phyloP scores from a whole-genome alignment of 352 stramenopile species.

The Phytophthora macrochlamydospora region DNA sequence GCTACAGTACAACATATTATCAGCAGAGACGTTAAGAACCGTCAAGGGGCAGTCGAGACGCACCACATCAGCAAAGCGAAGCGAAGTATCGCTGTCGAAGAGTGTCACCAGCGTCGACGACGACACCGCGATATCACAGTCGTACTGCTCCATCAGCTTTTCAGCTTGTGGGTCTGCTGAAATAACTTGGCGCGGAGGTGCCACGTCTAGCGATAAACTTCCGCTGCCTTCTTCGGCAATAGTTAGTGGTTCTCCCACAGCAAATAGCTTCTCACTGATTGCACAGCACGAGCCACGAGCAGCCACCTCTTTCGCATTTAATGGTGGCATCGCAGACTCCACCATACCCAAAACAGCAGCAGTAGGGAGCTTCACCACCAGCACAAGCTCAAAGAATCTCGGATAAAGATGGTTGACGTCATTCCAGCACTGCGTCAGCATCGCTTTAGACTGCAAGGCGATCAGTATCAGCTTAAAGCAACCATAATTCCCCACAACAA shows the following conservation, averaged over 20 bases:
- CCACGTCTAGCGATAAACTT: slow-evolving; percentile 17
- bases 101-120: slow-evolving; percentile 71
- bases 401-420: slow-evolving; percentile 71
- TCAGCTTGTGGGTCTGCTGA: slow-evolving; percentile 63
- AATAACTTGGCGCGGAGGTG: slow-evolving; percentile 37
- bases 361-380: slow-evolving; percentile 35
- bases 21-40: slow-evolving; percentile 2
- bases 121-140: slow-evolving; percentile 76
- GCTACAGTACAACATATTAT: slow-evolving; percentile 21
- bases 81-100: slow-evolving; percentile 61
- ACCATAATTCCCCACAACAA: background rate
- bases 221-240: slow-evolving; percentile 16
- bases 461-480: background rate
- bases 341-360: background rate
- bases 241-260: slow-evolving; percentile 14
- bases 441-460: slow-evolving; percentile 39
- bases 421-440: slow-evolving; percentile 55
- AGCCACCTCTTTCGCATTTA: slow-evolving; percentile 57
- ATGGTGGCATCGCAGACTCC: slow-evolving; percentile 2
- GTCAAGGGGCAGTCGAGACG: slow-evolving; percentile 1
- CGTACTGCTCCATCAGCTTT: slow-evolving; percentile 64
- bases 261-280: slow-evolving; percentile 16
- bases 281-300: slow-evolving; percentile 30
- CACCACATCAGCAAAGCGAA: slow-evolving; percentile 34
- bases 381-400: slow-evolving; percentile 56